Base-by-base conservation (phyloP, 1,284 basidiomycete genomes). In the Ceratobasidium theobromae region DNA sequence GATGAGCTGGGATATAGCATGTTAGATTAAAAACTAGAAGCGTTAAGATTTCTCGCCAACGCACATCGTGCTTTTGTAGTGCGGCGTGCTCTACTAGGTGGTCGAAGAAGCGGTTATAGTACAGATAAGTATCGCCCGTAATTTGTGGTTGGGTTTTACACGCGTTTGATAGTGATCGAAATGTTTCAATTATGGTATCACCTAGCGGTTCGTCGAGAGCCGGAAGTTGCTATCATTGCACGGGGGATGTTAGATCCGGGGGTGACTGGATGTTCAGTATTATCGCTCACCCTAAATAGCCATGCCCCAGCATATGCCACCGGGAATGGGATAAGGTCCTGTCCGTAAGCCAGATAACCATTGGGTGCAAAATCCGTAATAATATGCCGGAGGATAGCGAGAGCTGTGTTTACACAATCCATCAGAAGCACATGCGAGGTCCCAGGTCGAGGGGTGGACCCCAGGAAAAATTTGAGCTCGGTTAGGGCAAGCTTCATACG, bases 221-320 rank as follows among this genome's bases (percentile, higher is more conserved):
- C 2, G 30, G 16, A 4, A 33, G 23, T 33, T 49, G 28, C 57
- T 60, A 21, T 14, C 6, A 45, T 14, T 45, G 18, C 43, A 45
- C 5, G 18, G 18, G 9, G 9, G 18, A 45, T 14, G 6, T 11
- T 45, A 45, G 18, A 11, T 21, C 35, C 16, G 8, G 6, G 35
- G 8, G 35, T 16, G 8, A 45, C 9, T 9, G 43, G 18, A 21
- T 21, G 43, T 45, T 8, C 6, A 11, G 30, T 16, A 14, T 46
- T n/a, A n/a, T n/a, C n/a, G n/a, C 35, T 16, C 8, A 49, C 57
- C 57, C 49, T 60, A 45, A 60, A 60, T 16, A 60, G 21, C 57
- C 57, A 60, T 6, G 32, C 57, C 16, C 57, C 57, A 38, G 57
- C 57, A 49, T 60, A 60, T 12, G 57, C 57, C 3, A 32, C 40